phyloP scores from a whole-genome alignment of 2,329 filamentous ascomycete species.

The Talaromyces piceae region DNA sequence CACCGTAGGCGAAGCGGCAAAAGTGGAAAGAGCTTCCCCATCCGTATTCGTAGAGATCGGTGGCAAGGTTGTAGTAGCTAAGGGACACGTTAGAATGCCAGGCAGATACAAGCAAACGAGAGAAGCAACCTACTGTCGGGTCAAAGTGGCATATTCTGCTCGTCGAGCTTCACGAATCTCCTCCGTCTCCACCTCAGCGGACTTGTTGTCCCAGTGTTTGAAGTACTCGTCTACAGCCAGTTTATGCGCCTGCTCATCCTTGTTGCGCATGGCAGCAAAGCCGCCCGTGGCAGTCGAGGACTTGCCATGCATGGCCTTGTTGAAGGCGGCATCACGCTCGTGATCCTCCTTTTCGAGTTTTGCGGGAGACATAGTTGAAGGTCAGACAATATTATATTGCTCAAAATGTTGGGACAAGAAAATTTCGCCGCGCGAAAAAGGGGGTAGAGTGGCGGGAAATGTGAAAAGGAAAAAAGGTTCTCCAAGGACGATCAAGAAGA shows the following conservation, averaged over 20 bases:
- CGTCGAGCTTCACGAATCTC: slow-evolving; percentile 71
- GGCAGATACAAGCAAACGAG: background rate
- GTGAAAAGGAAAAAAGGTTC: slow-evolving; percentile 9
- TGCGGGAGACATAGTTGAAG: slow-evolving; percentile 43
- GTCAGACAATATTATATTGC: too few relatives aligned
- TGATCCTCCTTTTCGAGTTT: slow-evolving; percentile 76
- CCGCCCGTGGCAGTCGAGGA: slow-evolving; percentile 62
- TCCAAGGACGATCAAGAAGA: slow-evolving; percentile 7
- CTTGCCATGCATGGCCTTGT: slow-evolving; percentile 74
- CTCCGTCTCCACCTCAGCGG: slow-evolving; percentile 69
- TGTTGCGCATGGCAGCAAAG: slow-evolving; percentile 75
- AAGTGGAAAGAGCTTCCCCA: slow-evolving; percentile 98
- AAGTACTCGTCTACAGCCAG: slow-evolving; percentile 86
- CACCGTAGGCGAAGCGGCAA: slow-evolving; percentile 81
- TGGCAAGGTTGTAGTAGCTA: slow-evolving; percentile 97
- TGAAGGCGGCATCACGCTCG: slow-evolving; percentile 79
- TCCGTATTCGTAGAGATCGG: slow-evolving; percentile 91
- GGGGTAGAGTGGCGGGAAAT: background rate
- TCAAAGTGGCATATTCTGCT: slow-evolving; percentile 86
- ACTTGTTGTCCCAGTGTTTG: slow-evolving; percentile 92
- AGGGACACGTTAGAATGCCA: background rate
- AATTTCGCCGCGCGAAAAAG: slow-evolving; percentile 3
- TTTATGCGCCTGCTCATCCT: slow-evolving; percentile 71
- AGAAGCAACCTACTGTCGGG: slow-evolving; percentile 82
- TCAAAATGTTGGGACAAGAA: background rate